Evolutionary conservation across 2,329 filamentous ascomycete species (phyloP).

Genomic region (Phoma sp.): DNA sequence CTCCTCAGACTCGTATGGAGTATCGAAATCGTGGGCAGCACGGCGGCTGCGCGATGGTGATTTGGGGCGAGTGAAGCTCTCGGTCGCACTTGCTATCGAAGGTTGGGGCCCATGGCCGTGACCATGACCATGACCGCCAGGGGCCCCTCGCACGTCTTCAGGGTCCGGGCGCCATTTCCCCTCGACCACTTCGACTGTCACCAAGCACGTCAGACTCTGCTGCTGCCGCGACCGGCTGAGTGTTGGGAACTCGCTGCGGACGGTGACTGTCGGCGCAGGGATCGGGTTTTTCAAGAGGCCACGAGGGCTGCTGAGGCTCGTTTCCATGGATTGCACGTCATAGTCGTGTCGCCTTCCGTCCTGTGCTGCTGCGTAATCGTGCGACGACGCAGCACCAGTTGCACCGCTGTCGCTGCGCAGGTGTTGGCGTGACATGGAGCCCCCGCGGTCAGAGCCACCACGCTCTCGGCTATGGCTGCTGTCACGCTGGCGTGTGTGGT

Average conservation of each 20-base stretch:
- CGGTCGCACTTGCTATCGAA: constrained; percentile 55
- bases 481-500: constrained; percentile 40
- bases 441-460: constrained; percentile 47
- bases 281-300: constrained; percentile 80
- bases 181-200: constrained; percentile 92
- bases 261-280: constrained; percentile 86
- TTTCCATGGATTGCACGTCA: constrained; percentile 95
- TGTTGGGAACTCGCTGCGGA: constrained; percentile 96
- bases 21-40: constrained; percentile 37
- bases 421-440: constrained; percentile 57
- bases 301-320: constrained; percentile 76
- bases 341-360: constrained; percentile 87
- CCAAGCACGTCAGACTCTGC: constrained; percentile 89
- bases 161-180: constrained; percentile 87
- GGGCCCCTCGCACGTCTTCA: constrained; percentile 71
- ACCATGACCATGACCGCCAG: constrained; percentile 18
- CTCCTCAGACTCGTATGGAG: constrained; percentile 75
- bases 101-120: constrained; percentile 46
- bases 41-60: constrained; percentile 62
- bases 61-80: constrained; percentile 55
- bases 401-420: constrained; percentile 78
- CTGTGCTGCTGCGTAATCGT: constrained; percentile 78
- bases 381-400: constrained; percentile 73
- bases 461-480: constrained; percentile 49
- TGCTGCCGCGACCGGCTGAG: constrained; percentile 90